phyloP scores from a whole-genome alignment of 2,329 filamentous ascomycete genomes.

The Fusarium brachygibbosum region DNA sequence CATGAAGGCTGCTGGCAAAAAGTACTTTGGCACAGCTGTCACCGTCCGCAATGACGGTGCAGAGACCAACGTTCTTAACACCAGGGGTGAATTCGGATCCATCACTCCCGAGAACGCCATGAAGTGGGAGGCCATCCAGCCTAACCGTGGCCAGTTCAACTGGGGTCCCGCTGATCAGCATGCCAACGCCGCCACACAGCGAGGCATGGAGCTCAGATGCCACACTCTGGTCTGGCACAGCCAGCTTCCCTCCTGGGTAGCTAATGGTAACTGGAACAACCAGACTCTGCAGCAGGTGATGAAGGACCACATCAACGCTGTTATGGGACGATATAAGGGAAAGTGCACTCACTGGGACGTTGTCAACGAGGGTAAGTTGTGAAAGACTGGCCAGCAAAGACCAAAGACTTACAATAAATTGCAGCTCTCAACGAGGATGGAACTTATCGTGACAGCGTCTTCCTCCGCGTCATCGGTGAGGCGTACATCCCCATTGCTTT shows the following conservation, averaged over 20 bases:
- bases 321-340: conserved; percentile 24
- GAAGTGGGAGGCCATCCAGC: conserved; percentile 27
- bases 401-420: not conserved
- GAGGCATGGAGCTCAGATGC: conserved; percentile 14
- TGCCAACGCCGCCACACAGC: conserved; percentile 6
- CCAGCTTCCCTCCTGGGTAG: conserved; percentile 20
- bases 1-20: conserved; percentile 20
- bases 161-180: conserved; percentile 20
- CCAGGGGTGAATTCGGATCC: conserved; percentile 12
- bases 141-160: conserved; percentile 26
- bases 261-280: conserved; percentile 27
- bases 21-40: conserved; percentile 27
- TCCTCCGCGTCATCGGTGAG: conserved; percentile 19
- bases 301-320: conserved; percentile 20
- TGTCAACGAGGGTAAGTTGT: conserved; percentile 17
- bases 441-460: conserved; percentile 24
- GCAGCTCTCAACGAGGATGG: conserved; percentile 25
- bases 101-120: conserved; percentile 26
- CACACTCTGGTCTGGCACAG: conserved; percentile 29
- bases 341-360: conserved; percentile 32
- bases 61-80: conserved; percentile 20
- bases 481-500: conserved; percentile 29
- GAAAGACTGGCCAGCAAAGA: too few relatives aligned
- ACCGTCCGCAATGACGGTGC: conserved; percentile 8
- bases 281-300: conserved; percentile 24